These are phyloP conservation scores for Rhododendron ferrugineum DNA, from an alignment of 148 eudicot species.

Conservation along the genomic window DNA sequence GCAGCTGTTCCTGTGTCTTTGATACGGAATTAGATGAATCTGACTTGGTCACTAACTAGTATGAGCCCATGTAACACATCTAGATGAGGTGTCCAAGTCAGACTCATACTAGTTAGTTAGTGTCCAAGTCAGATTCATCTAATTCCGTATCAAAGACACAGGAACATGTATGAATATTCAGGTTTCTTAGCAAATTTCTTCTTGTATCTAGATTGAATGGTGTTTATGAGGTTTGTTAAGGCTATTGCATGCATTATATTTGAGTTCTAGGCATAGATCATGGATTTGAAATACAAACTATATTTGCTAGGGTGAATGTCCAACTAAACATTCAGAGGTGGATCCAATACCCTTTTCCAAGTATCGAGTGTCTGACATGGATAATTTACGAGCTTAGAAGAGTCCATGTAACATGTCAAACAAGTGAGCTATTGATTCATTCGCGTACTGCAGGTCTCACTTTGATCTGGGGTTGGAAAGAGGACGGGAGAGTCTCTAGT, in stretches of 20 bases:
- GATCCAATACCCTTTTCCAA: neutral
- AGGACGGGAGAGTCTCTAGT: neutral
- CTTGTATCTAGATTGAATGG: neutral
- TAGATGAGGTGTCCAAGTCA: neutral
- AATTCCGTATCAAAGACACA: too few relatives aligned
- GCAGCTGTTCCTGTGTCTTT: neutral
- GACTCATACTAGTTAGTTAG: too few relatives aligned
- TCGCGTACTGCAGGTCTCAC: neutral
- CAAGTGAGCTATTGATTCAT: neutral
- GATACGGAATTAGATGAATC: neutral
- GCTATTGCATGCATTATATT: neutral
- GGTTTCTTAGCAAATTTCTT: too few relatives aligned
- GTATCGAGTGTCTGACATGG: neutral
- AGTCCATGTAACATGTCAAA: neutral
- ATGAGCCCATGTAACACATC: neutral
- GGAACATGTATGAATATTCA: too few relatives aligned
- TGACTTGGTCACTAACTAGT: neutral
- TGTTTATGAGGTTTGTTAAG: neutral
- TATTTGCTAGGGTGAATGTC: neutral
- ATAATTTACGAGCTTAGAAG: neutral
- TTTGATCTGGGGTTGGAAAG: too few relatives aligned
- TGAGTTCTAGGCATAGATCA: neutral
- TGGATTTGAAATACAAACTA: neutral
- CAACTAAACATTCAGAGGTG: neutral
- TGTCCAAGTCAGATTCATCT: too few relatives aligned